phyloP scores from a whole-genome alignment of 2,329 filamentous ascomycete genomes.

The Myriosclerotinia curreyana region DNA sequence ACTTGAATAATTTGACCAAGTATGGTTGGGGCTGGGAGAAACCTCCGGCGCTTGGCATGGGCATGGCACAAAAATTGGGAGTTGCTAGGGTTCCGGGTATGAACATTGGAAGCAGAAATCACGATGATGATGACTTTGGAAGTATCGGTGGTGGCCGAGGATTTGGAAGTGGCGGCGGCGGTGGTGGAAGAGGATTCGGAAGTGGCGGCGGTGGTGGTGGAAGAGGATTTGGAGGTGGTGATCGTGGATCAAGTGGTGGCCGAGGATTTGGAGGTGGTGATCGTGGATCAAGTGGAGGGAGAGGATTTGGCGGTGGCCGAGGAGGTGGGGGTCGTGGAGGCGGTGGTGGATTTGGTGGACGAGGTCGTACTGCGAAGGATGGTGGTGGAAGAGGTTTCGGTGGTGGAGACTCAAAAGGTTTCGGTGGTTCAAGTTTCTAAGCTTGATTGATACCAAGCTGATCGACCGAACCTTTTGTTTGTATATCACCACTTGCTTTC shows the following conservation, averaged over 20 bases:
- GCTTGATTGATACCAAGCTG: not conserved
- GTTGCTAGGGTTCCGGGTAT: slow-evolving; percentile 29
- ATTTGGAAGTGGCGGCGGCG: slow-evolving; percentile 15
- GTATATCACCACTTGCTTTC: slow-evolving; percentile 15
- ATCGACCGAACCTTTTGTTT: slow-evolving; percentile 2
- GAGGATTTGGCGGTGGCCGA: slow-evolving; percentile 23
- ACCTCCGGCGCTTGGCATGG: slow-evolving; percentile 33
- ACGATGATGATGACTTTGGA: slow-evolving; percentile 20
- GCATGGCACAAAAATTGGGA: slow-evolving; percentile 32
- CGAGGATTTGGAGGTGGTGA: slow-evolving; percentile 20
- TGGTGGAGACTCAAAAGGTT: slow-evolving; percentile 15
- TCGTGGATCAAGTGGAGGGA: slow-evolving; percentile 23
- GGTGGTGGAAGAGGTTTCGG: slow-evolving; percentile 14
- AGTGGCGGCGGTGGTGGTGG: slow-evolving; percentile 23
- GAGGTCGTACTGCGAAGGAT: slow-evolving; percentile 18
- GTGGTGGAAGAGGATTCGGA: slow-evolving; percentile 23
- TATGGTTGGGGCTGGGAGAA: slow-evolving; percentile 39
- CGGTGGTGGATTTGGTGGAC: slow-evolving; percentile 15
- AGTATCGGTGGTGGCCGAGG: slow-evolving; percentile 21
- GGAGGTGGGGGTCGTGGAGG: slow-evolving; percentile 10
- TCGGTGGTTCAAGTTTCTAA: slow-evolving; percentile 10
- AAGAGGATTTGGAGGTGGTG: slow-evolving; percentile 17
- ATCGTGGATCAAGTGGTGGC: slow-evolving; percentile 13
- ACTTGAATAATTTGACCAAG: slow-evolving; percentile 36
- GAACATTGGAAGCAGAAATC: slow-evolving; percentile 24